phyloP scores from a whole-genome alignment of 441 rosid species.

The Erodium texanum region DNA sequence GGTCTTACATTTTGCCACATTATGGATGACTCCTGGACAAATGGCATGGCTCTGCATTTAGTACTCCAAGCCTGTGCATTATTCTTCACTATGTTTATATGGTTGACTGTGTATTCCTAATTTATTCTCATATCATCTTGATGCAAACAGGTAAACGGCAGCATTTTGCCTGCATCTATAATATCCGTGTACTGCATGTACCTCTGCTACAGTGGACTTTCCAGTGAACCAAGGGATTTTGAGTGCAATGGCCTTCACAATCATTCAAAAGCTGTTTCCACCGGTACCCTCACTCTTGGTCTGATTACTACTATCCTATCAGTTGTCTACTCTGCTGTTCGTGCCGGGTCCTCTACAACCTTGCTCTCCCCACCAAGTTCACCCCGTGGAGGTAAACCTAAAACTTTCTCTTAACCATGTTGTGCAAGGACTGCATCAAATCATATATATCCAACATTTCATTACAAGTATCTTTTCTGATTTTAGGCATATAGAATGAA shows the following conservation, averaged over 20 bases:
- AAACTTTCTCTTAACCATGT: too few relatives aligned
- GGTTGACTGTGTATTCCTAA: too few relatives aligned
- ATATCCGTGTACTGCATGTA: constrained; percentile 85
- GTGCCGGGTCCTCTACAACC: constrained; percentile 89
- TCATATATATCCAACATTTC: too few relatives aligned
- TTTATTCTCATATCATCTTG: neutral
- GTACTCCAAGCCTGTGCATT: too few relatives aligned
- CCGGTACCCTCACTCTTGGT: constrained; percentile 75
- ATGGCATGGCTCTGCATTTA: too few relatives aligned
- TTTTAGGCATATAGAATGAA: too few relatives aligned
- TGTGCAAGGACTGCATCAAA: too few relatives aligned
- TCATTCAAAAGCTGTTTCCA: constrained; percentile 61
- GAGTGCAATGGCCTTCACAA: constrained; percentile 77
- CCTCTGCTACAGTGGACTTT: constrained; percentile 92
- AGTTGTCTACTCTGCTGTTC: constrained; percentile 75
- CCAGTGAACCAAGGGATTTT: constrained; percentile 82
- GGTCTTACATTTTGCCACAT: too few relatives aligned
- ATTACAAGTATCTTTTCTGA: too few relatives aligned
- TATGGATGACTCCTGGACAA: too few relatives aligned
- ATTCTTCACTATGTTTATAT: too few relatives aligned
- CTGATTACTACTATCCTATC: constrained; percentile 91
- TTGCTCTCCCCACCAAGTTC: constrained; percentile 91
- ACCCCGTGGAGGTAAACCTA: constrained; percentile 74
- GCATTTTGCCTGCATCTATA: constrained; percentile 94
- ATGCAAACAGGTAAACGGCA: constrained; percentile 65